phyloP scores from a whole-genome alignment of 176 grass and related monocot genomes.

The Hordeum vulgare region MorexV3_pseudomolecules_assembly NC_058518.1:475003173-475003672 shows the following conservation, averaged over 20 bases:
- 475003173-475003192: conserved; percentile 87
- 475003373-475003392: neutral
- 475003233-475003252: conserved; percentile 73
- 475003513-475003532: no score
- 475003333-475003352: neutral
- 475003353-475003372: neutral
- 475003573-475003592: no score
- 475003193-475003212: conserved; percentile 52
- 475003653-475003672: neutral
- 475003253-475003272: conserved; percentile 68
- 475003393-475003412: neutral
- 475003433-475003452: neutral
- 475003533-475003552: no score
- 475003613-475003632: neutral
- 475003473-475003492: neutral
- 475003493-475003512: neutral
- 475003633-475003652: no score
- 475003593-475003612: no score
- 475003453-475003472: neutral
- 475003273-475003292: conserved; percentile 77
- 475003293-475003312: conserved; percentile 59
- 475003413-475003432: neutral
- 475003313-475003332: conserved; percentile 55
- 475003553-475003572: no score
- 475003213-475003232: conserved; percentile 91